Percentiles rank a stretch among this genome's conserved stretches.
Evolutionary conservation across 2,329 filamentous ascomycete species (phyloP).

Genomic region (Talaromyces sp.): DNA sequence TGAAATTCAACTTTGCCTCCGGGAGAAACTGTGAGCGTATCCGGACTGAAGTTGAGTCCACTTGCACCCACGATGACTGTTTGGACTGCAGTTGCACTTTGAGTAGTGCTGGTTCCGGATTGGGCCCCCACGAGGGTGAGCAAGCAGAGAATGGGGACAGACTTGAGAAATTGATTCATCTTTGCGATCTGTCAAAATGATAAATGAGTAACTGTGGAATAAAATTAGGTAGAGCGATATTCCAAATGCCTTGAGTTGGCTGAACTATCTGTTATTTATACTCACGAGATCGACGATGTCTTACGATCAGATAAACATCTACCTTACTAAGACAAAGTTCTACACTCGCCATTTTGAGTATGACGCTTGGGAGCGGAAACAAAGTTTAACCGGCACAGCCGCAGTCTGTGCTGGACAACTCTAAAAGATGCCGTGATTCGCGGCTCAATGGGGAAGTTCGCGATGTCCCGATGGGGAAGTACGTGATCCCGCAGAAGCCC

Average conservation of each 20-base stretch:
- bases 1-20: slow-evolving; percentile 54
- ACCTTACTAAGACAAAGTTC: not conserved
- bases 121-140: not conserved
- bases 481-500: not conserved
- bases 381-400: not conserved
- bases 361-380: not conserved
- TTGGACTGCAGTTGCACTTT: slow-evolving; percentile 25
- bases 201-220: not conserved
- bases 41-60: slow-evolving; percentile 1
- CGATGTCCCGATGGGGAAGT: not conserved
- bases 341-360: not conserved
- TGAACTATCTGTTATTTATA: not conserved
- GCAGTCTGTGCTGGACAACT: not conserved
- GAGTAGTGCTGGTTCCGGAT: not conserved
- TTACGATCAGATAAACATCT: not conserved
- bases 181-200: not conserved
- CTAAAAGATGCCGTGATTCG: not conserved
- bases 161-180: not conserved
- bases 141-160: not conserved
- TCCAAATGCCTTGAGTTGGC: not conserved
- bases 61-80: slow-evolving; percentile 43
- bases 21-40: slow-evolving; percentile 2
- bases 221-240: not conserved
- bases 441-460: not conserved
- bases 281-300: not conserved